Base-by-base conservation (phyloP, 2,329 filamentous ascomycete genomes). In the Pseudocercospora pini-densiflorae region DNA sequence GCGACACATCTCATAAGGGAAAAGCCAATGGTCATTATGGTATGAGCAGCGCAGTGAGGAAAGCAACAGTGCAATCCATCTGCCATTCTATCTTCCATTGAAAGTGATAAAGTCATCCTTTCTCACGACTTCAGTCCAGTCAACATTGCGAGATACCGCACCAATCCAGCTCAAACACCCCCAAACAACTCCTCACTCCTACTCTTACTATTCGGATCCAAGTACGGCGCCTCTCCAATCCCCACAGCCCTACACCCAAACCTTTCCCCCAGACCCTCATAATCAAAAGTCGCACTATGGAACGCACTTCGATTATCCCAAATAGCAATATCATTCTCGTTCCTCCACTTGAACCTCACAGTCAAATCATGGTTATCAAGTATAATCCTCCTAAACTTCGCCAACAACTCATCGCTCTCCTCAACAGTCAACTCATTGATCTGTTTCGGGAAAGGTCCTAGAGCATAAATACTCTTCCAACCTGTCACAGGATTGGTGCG, bases 231-330 rank as follows among this genome's bases (percentile, higher is more conserved):
- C 80, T 85, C 87, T 16, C 83, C 87, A 6, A 88, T 80, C 8
- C 82, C 84, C 5, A 89, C 86, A 0, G 83, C 81, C 21, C 87
- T 73, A 73, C 87, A 81, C 24, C 85, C 82, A 59, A 81, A 80
- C 57, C 87, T 78, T 27, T 83, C 80, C 0, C 85, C 86, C 23
- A 83, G 79, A 12, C 80, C 81, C 10, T 82, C 82, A 54, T 89
- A 90, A 69, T 91, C 89, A 68, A 86, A 89, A 0, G 87, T 90
- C 0, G 87, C 88, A 51, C 84, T 84, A 70, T 89, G 87, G 75
- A 86, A 88, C 0, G 79, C 51, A 6, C 7, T 16, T 16, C 51
- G 5, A 10, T 55, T 55, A 31, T 55, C 51, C 51, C 51, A 55
- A 29, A 55, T 55, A 24, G 51, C 73, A 72, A 84, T 77, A 72